A percentile compares a stretch with the other conserved stretches of the same genome.
These are phyloP conservation scores for Blastobotrys illinoisensis DNA, from an alignment of 1,139 yeast genomes.

Conservation along the genomic window DNA sequence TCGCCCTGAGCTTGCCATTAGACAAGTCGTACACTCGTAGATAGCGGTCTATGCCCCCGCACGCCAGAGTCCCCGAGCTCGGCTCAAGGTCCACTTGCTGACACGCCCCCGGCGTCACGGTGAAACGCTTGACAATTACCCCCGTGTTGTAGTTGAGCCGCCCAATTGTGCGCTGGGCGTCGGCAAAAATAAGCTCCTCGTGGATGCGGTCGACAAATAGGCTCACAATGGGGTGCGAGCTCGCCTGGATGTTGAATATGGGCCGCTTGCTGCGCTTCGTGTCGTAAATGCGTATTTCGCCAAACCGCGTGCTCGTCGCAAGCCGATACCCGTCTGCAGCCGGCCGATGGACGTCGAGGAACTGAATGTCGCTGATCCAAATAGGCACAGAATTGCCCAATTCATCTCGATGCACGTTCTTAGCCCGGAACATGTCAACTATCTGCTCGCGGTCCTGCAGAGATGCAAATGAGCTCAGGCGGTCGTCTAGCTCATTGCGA, in stretches of 20 bases:
- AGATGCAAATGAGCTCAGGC: background rate
- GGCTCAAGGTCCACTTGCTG: slow-evolving; percentile 7
- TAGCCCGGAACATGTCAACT: slow-evolving; percentile 18
- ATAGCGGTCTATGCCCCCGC: slow-evolving; percentile 78
- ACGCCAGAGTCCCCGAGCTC: slow-evolving; percentile 30
- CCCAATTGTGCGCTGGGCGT: slow-evolving; percentile 26
- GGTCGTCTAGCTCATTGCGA: background rate
- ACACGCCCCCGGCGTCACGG: slow-evolving; percentile 24
- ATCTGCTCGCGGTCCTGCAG: background rate
- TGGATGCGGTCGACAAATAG: slow-evolving; percentile 19
- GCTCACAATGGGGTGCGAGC: slow-evolving; percentile 27
- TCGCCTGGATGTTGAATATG: slow-evolving; percentile 24
- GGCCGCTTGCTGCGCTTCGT: slow-evolving; percentile 29
- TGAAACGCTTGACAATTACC: slow-evolving; percentile 15
- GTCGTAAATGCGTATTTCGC: slow-evolving; percentile 32
- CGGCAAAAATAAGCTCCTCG: slow-evolving; percentile 22
- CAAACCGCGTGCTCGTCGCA: slow-evolving; percentile 30
- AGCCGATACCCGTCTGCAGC: slow-evolving; percentile 26
- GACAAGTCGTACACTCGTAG: slow-evolving; percentile 63
- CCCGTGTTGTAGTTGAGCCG: slow-evolving; percentile 20
- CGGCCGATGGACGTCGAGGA: slow-evolving; percentile 27
- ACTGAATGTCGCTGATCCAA: slow-evolving; percentile 33
- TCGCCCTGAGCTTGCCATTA: slow-evolving; percentile 52
- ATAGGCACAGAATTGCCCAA: slow-evolving; percentile 20
- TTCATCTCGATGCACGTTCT: slow-evolving; percentile 25